Percentiles rank a stretch among this genome's conserved stretches.
Conservation (phyloP, 306 rosid genomes). For the Acmispon strigosus region DNA sequence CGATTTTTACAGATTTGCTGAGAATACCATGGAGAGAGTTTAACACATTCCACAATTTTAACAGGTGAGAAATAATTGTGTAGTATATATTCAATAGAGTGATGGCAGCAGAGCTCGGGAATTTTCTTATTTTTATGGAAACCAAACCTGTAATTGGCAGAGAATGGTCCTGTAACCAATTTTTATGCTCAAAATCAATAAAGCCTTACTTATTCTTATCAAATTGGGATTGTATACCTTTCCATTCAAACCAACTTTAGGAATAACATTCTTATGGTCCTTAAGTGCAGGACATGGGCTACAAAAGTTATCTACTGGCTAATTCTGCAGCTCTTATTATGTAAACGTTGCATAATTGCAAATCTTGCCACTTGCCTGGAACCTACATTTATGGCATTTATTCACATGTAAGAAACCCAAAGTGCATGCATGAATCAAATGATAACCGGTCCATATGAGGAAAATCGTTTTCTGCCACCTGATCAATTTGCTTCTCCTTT, state of each 20-base stretch:
- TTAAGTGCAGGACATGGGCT: not conserved
- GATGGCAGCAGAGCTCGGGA: too few species aligned
- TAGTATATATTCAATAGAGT: too few species aligned
- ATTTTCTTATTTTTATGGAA: not conserved
- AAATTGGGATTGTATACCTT: not conserved
- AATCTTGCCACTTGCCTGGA: not conserved
- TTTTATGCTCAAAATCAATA: not conserved
- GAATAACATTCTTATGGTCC: slow-evolving; percentile 17
- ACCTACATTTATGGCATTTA: not conserved
- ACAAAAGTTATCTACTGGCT: not conserved
- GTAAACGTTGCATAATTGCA: not conserved
- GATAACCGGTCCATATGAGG: too few species aligned
- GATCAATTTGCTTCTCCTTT: not conserved
- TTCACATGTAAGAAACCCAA: not conserved
- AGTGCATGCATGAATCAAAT: not conserved
- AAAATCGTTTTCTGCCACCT: not conserved
- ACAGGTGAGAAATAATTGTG: too few species aligned
- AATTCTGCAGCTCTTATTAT: not conserved
- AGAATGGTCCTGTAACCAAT: not conserved
- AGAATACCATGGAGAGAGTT: too few species aligned
- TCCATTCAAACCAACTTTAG: not conserved
- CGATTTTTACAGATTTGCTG: too few species aligned
- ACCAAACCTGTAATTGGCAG: not conserved
- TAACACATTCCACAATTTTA: too few species aligned
- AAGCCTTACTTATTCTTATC: slow-evolving; percentile 7